phyloP scores from a whole-genome alignment of 2,329 filamentous ascomycete genomes.

The Cadophora sp. region DNA sequence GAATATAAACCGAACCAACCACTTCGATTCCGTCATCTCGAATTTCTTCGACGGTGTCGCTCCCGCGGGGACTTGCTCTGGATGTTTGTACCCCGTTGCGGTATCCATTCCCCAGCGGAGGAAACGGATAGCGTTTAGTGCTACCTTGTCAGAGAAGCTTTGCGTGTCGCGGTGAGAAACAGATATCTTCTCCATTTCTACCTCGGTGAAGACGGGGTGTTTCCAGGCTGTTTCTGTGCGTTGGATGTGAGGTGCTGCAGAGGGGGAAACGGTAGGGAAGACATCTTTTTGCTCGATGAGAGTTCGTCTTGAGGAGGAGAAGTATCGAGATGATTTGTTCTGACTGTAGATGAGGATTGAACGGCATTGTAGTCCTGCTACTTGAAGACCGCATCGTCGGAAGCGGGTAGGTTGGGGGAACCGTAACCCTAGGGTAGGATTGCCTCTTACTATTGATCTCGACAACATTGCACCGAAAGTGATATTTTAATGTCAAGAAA shows the following conservation, averaged over 20 bases:
- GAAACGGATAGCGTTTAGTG: background rate
- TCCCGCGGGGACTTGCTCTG: background rate
- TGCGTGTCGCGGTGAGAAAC: background rate
- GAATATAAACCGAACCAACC: conserved; percentile 89
- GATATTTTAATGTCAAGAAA: background rate
- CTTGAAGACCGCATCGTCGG: background rate
- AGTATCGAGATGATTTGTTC: background rate
- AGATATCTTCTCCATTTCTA: background rate
- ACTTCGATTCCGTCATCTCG: conserved; percentile 82
- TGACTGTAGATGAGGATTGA: background rate
- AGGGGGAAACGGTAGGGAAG: conserved; percentile 6
- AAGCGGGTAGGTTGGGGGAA: background rate
- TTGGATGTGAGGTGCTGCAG: conserved; percentile 6
- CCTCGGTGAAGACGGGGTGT: conserved; percentile 4
- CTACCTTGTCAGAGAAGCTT: background rate
- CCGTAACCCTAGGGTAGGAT: background rate
- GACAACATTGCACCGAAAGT: background rate
- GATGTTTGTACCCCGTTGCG: conserved; percentile 79
- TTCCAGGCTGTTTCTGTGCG: conserved; percentile 12
- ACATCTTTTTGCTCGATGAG: conserved; percentile 9
- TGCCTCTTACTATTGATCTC: conserved; percentile 4
- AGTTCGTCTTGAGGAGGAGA: background rate
- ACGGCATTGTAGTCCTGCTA: background rate
- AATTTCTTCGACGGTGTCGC: conserved; percentile 55
- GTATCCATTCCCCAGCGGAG: conserved; percentile 74